phyloP scores from a whole-genome alignment of 495 filamentous ascomycete species.

The Xylaria curta region DNA sequence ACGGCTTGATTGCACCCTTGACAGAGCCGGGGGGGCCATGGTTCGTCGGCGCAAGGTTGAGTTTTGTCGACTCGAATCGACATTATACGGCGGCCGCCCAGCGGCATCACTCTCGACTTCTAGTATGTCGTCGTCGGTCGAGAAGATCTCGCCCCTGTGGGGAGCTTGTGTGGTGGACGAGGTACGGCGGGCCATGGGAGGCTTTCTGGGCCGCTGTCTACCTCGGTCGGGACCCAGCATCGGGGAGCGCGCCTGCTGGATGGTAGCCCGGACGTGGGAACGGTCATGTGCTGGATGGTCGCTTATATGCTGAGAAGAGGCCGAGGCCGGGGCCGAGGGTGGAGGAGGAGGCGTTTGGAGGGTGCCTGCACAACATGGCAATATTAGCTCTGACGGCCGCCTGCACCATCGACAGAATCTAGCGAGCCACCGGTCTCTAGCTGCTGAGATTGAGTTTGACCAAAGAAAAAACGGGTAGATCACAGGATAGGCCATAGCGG shows the following conservation, averaged over 20 bases:
- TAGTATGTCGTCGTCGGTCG: slow-evolving; percentile 85
- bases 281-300: slow-evolving; percentile 44
- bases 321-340: slow-evolving; percentile 23
- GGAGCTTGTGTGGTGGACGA: slow-evolving; percentile 77
- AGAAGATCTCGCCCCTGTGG: slow-evolving; percentile 86
- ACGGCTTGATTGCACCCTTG: slow-evolving; percentile 60
- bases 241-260: slow-evolving; percentile 51
- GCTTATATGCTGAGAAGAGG: slow-evolving; percentile 33
- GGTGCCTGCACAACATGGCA: slow-evolving; percentile 38
- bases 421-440: no score
- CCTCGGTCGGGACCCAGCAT: slow-evolving; percentile 63
- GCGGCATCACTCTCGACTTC: slow-evolving; percentile 74
- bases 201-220: slow-evolving; percentile 69
- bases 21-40: slow-evolving; percentile 63
- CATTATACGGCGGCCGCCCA: slow-evolving; percentile 38
- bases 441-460: slow-evolving; percentile 28
- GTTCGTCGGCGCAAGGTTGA: slow-evolving; percentile 76
- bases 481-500: not conserved
- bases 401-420: no score
- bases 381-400: slow-evolving; percentile 30
- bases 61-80: slow-evolving; percentile 35
- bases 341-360: slow-evolving; percentile 43
- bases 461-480: not conserved
- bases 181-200: slow-evolving; percentile 69
- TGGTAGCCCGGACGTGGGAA: slow-evolving; percentile 37